Conservation (phyloP, 768 basidiomycete genomes). For the Wakefieldia striispora region DNA sequence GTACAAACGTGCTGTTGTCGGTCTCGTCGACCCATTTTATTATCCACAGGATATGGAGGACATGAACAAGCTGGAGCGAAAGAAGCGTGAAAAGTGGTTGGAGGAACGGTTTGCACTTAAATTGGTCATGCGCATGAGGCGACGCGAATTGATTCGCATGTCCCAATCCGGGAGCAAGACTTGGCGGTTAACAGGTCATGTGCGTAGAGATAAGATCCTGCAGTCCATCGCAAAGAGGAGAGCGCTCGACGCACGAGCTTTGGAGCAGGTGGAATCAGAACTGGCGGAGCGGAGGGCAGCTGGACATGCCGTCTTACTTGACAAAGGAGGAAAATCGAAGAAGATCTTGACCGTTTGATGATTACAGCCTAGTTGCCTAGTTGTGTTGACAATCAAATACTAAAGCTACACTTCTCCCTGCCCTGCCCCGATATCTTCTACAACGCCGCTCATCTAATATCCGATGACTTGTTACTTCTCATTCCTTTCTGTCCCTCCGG, state of each 20-base stretch:
- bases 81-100: constrained; percentile 57
- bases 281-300: constrained; percentile 25
- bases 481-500: background rate
- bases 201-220: constrained; percentile 50
- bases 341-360: constrained; percentile 5
- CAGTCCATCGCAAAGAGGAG: constrained; percentile 48
- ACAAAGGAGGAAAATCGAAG: constrained; percentile 15
- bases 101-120: constrained; percentile 54
- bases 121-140: constrained; percentile 36
- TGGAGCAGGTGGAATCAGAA: constrained; percentile 37
- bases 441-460: background rate
- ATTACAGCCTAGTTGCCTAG: too few species aligned
- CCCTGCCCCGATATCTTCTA: background rate
- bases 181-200: constrained; percentile 40
- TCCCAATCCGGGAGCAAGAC: constrained; percentile 36
- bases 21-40: constrained; percentile 90
- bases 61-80: constrained; percentile 57
- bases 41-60: constrained; percentile 82
- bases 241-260: constrained; percentile 39
- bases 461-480: background rate
- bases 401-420: constrained; percentile 25
- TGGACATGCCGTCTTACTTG: constrained; percentile 22
- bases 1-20: constrained; percentile 92
- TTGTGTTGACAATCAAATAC: background rate
- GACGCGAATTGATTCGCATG: constrained; percentile 33